A percentile compares a stretch with the other conserved stretches of the same genome.
phyloP scores from a whole-genome alignment of 495 filamentous ascomycete genomes.

The Talaromyces liani region DNA sequence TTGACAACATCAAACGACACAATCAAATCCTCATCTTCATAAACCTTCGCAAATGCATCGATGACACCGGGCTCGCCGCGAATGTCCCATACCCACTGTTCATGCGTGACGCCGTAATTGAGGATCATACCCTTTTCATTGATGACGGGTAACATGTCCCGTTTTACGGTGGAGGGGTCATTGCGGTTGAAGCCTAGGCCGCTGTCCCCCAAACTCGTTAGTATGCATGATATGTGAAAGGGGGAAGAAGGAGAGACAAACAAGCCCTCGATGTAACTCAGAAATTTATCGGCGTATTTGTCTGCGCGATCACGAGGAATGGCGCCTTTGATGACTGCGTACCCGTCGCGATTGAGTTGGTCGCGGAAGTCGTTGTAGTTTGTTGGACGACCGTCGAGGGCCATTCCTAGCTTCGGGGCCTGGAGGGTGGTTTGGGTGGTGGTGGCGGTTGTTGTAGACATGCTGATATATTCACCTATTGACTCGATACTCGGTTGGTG shows the following conservation, averaged over 20 bases:
- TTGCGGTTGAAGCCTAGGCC: constrained; percentile 30
- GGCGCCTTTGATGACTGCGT: constrained; percentile 37
- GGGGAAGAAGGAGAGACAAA: no score
- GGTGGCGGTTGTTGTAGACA: not conserved
- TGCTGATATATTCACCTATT: not conserved
- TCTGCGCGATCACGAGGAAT: constrained; percentile 30
- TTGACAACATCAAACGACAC: constrained; percentile 41
- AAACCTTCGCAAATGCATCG: constrained; percentile 32
- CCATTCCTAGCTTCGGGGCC: not conserved
- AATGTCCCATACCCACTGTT: constrained; percentile 36
- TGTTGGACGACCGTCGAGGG: constrained; percentile 5
- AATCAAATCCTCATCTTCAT: constrained; percentile 32
- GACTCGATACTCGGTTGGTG: not conserved
- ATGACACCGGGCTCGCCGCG: constrained; percentile 35
- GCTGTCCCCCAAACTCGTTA: no score
- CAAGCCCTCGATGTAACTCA: constrained; percentile 1
- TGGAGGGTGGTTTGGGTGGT: constrained; percentile 1
- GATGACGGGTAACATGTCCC: constrained; percentile 29
- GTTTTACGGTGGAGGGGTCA: constrained; percentile 28
- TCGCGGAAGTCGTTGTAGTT: constrained; percentile 26
- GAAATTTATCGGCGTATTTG: constrained; percentile 21
- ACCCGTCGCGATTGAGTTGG: constrained; percentile 31
- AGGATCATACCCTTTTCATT: constrained; percentile 38
- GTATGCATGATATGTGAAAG: no score
- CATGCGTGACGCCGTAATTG: constrained; percentile 32